phyloP scores from a whole-genome alignment of 2,329 filamentous ascomycete genomes.

The Sporothrix brunneoviolacea region DNA sequence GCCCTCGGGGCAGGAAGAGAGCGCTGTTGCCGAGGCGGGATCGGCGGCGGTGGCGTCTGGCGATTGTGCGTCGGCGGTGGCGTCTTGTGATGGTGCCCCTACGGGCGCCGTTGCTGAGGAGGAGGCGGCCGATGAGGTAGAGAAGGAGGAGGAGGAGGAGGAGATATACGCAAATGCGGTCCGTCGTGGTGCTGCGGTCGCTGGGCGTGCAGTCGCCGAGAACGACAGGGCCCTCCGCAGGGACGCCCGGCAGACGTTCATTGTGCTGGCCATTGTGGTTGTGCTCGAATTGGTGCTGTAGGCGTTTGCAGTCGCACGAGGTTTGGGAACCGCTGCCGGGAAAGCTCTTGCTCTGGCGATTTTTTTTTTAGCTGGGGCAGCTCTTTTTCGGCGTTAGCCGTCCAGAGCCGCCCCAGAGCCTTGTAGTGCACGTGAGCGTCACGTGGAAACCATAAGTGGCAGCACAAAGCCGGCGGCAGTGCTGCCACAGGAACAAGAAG shows the following conservation, averaged over 20 bases:
- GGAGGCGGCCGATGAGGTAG: constrained; percentile 30
- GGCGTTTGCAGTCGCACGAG: neutral
- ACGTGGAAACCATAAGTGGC: too few species aligned
- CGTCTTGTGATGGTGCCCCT: constrained; percentile 21
- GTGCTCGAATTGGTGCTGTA: neutral
- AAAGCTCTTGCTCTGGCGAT: neutral
- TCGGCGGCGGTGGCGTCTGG: constrained; percentile 21
- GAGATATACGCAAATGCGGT: neutral
- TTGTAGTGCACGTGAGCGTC: neutral
- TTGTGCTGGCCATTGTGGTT: constrained; percentile 19
- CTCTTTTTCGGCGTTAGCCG: constrained; percentile 4
- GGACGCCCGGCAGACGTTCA: constrained; percentile 42
- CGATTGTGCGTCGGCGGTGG: constrained; percentile 1
- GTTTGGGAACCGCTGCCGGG: too few species aligned
- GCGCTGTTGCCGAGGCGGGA: constrained; percentile 18
- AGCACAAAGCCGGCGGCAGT: too few species aligned
- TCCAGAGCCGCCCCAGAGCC: neutral
- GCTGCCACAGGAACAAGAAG: too few species aligned
- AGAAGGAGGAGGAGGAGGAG: constrained; percentile 34
- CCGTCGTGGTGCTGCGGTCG: constrained; percentile 15
- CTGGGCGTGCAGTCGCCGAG: constrained; percentile 22
- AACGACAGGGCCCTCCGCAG: constrained; percentile 39
- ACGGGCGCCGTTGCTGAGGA: constrained; percentile 28
- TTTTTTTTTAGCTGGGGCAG: neutral
- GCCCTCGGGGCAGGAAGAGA: constrained; percentile 57